Conservation (phyloP, 2,329 filamentous ascomycete species). For the Fusarium xylarioides region DNA sequence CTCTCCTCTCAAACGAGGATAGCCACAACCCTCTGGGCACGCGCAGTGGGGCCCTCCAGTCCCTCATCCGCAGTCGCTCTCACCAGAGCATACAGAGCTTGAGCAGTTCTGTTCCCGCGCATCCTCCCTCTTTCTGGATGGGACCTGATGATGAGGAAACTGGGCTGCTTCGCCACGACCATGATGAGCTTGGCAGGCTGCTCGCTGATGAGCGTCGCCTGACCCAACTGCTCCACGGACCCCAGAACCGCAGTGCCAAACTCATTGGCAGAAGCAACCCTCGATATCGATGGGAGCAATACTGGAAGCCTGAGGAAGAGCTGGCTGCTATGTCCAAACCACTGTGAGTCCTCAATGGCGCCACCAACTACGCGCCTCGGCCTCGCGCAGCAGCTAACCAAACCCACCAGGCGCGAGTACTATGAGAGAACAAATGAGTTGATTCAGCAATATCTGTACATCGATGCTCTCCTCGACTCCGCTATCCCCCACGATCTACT, state of each 20-base stretch:
- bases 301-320: constrained; percentile 84
- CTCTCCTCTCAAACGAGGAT: constrained; percentile 47
- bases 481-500: constrained; percentile 91
- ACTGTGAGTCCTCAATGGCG: constrained; percentile 57
- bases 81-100: constrained; percentile 46
- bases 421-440: constrained; percentile 90
- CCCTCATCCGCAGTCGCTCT: constrained; percentile 52
- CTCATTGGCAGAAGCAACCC: constrained; percentile 91
- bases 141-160: constrained; percentile 48
- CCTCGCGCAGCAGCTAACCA: constrained; percentile 6
- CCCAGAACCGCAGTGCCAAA: constrained; percentile 82
- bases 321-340: constrained; percentile 75
- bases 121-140: constrained; percentile 38
- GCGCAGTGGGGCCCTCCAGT: constrained; percentile 50
- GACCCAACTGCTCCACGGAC: constrained; percentile 68
- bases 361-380: not conserved
- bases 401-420: constrained; percentile 70
- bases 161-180: constrained; percentile 43
- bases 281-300: constrained; percentile 84
- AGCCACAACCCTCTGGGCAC: constrained; percentile 48
- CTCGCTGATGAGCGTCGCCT: constrained; percentile 66
- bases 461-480: constrained; percentile 89
- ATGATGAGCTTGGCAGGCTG: constrained; percentile 57
- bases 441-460: constrained; percentile 92
- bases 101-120: constrained; percentile 36